Conservation (phyloP, 2,329 filamentous ascomycete species). For the Fusarium sp. region DNA sequence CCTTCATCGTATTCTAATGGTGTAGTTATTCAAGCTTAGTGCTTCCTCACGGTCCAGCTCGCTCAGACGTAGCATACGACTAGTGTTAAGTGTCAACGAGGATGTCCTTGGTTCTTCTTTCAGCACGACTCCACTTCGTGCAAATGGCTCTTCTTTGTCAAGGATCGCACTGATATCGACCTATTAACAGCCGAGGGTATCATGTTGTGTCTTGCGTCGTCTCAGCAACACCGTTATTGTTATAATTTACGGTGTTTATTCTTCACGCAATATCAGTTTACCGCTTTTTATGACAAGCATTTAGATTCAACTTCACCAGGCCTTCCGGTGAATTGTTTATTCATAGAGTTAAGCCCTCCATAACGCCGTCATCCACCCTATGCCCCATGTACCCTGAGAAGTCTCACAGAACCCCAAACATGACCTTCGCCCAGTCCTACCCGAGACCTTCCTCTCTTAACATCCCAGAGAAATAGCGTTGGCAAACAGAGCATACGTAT, state of each 20-base stretch:
- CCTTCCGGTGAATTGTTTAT: background rate
- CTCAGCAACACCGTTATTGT: background rate
- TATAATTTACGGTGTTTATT: background rate
- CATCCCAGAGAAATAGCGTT: conserved; percentile 54
- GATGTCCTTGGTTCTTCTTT: conserved; percentile 13
- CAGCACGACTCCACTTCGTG: conserved; percentile 7
- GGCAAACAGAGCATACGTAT: conserved; percentile 59
- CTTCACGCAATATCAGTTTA: background rate
- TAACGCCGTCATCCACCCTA: background rate
- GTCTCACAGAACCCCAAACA: background rate
- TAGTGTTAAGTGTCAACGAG: conserved; percentile 13
- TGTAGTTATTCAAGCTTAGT: conserved; percentile 15
- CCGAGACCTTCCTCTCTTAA: conserved; percentile 39
- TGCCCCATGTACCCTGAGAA: background rate
- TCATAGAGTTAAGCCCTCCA: background rate
- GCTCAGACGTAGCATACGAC: background rate
- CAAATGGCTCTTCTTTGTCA: conserved; percentile 6
- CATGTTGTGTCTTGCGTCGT: background rate
- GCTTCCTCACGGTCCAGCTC: conserved; percentile 22
- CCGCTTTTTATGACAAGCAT: background rate
- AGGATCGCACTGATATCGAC: background rate
- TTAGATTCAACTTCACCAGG: background rate
- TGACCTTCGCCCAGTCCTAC: background rate
- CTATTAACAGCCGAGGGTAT: background rate
- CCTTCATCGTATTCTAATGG: conserved; percentile 8